Evolutionary conservation across 257 asterid genomes (phyloP).

Genomic region (Striga asiatica): DNA sequence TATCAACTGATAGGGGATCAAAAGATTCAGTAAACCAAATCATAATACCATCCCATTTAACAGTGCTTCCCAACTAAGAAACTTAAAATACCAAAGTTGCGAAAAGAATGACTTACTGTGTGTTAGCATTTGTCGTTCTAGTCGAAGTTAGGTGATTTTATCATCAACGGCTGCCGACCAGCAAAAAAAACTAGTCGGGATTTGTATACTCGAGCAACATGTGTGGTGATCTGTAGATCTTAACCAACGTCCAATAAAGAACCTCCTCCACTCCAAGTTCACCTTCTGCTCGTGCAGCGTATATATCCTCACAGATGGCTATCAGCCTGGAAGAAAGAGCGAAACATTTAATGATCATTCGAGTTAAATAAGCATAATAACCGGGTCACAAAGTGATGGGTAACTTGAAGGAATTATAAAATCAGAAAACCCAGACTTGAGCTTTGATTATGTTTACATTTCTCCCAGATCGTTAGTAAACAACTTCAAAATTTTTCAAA

Average conservation of each 20-base stretch:
- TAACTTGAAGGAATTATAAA: neutral
- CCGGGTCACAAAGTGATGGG: neutral
- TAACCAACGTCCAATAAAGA: conserved; percentile 85
- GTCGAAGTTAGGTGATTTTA: neutral
- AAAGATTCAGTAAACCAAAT: neutral
- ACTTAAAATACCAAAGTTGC: neutral
- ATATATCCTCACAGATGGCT: conserved; percentile 96
- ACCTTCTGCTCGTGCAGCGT: conserved; percentile 97
- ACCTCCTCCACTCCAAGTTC: conserved; percentile 98
- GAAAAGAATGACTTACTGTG: neutral
- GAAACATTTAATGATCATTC: neutral
- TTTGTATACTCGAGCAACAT: conserved; percentile 91
- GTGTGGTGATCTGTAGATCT: conserved; percentile 96
- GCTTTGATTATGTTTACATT: neutral
- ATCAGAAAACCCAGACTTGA: neutral
- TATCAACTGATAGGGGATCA: neutral
- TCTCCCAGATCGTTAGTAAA: no score
- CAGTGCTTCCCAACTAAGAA: conserved; percentile 4
- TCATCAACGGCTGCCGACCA: conserved; percentile 1
- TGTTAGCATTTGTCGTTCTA: conserved; percentile 7
- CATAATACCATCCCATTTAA: no score
- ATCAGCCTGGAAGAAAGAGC: conserved; percentile 49
- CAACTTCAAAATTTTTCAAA: no score
- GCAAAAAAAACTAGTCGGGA: conserved; percentile 38
- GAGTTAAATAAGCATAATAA: no score